A percentile compares a stretch with the other conserved stretches of the same genome.
Conservation (phyloP, 2,329 filamentous ascomycete species). For the Pseudogymnoascus sp. region DNA sequence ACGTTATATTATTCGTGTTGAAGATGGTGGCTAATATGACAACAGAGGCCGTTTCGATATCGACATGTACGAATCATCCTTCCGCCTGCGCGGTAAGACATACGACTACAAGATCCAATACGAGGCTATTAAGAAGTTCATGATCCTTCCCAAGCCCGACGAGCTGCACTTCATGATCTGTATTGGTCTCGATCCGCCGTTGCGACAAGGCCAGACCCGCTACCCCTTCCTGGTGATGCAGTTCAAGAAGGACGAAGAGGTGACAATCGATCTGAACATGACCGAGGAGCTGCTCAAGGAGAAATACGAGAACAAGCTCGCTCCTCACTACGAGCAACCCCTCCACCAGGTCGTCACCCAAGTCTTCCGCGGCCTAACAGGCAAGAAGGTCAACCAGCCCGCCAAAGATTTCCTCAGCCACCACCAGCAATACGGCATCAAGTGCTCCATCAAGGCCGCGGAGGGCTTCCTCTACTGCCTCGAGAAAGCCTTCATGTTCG, state of each 20-base stretch:
- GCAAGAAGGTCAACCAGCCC: conserved; percentile 90
- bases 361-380: conserved; percentile 88
- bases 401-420: conserved; percentile 91
- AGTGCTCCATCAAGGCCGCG: conserved; percentile 99
- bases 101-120: conserved; percentile 99
- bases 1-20: conserved; percentile 23
- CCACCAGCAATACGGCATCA: conserved; percentile 89
- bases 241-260: conserved; percentile 95
- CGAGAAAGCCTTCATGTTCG: conserved; percentile 98
- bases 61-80: conserved; percentile 98
- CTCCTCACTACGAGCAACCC: conserved; percentile 85
- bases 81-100: conserved; percentile 94
- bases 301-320: conserved; percentile 84
- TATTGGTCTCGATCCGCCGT: conserved; percentile 85
- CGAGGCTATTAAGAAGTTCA: conserved; percentile 96
- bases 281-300: conserved; percentile 78
- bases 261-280: conserved; percentile 93
- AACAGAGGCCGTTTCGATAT: conserved; percentile 95
- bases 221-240: conserved; percentile 99
- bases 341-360: conserved; percentile 90
- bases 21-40: conserved; percentile 21
- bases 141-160: conserved; percentile 97
- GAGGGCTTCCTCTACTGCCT: conserved; percentile 95
- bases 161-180: conserved; percentile 93
- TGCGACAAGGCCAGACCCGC: conserved; percentile 93